Conservation (phyloP, 768 basidiomycete genomes). For the Xerocomus spinulosus region DNA sequence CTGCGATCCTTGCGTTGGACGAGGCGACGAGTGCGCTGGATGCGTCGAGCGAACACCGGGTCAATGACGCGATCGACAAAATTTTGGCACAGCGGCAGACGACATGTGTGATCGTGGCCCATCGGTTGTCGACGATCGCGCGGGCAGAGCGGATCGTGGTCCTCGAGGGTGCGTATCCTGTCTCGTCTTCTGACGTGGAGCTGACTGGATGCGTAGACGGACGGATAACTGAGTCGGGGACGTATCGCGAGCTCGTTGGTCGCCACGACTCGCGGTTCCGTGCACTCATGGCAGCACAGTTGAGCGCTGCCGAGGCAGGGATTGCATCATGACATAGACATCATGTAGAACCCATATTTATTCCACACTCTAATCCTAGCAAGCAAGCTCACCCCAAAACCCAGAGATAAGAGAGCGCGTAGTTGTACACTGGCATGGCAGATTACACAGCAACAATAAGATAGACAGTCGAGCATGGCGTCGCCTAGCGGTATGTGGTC, state of each 20-base stretch:
- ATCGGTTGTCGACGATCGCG: conserved; percentile 85
- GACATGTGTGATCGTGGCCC: conserved; percentile 86
- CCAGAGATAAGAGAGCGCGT: not conserved
- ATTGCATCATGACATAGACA: conserved; percentile 7
- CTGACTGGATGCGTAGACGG: conserved; percentile 45
- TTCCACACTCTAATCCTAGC: not conserved
- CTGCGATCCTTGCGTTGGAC: conserved; percentile 81
- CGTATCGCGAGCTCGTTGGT: conserved; percentile 74
- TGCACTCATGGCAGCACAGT: conserved; percentile 83
- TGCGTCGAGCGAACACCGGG: conserved; percentile 81
- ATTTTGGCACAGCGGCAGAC: conserved; percentile 76
- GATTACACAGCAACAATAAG: conserved; percentile 2
- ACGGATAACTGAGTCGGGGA: conserved; percentile 74
- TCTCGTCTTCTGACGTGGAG: not conserved
- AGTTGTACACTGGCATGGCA: not conserved
- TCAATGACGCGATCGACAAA: conserved; percentile 84
- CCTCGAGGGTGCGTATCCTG: conserved; percentile 68
- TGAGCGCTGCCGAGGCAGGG: conserved; percentile 44
- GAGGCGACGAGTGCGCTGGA: conserved; percentile 89
- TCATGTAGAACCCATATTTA: not conserved
- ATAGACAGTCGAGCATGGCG: not conserved
- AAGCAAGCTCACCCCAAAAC: conserved; percentile 9
- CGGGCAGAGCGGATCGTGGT: conserved; percentile 88
- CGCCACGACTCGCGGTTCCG: conserved; percentile 76
- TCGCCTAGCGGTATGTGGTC: conserved; percentile 50